Base-by-base conservation (phyloP, 139 green algal genomes). In the Coccomyxa sp. region DNA sequence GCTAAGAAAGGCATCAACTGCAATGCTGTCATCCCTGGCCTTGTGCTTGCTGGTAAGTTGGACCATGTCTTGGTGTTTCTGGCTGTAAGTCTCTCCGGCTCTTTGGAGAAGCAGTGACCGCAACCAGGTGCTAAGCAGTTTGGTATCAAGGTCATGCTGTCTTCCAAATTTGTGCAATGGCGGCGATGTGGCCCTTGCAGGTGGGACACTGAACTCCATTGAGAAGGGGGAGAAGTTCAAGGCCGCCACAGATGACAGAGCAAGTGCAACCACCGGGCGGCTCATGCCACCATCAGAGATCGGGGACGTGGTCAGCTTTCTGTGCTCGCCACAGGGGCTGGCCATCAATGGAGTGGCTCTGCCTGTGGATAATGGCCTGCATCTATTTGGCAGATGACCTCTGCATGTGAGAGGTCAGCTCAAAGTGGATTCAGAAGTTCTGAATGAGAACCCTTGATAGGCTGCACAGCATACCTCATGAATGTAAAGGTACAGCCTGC, bases 311-410 rank as follows among this genome's bases (percentile, higher is more conserved):
- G 73, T 69, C 55, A 54, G 39, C 39, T 77, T 77, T 22, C 29
- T 77, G 22, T 77, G 73, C 73, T 77, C 73, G 35, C 8, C 38
- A 37, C 54, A 41, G 39, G 40, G 40, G 12, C 64, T 39, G 8
- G 33, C 55, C 7, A 50, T 77, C 24, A 77, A 44, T 64, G 73
- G 73, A 4, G 38, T 77, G 39, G 37, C 39, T 14, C 31, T 77
- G 29, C 73, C 73, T 39, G 40, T 77, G 22, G 73, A 77, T 27
- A 54, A 54, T 69, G 73, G 73, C 22, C 40, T 77, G 39, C 73
- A 77, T 37, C n/a, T 77, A 22, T 64, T 64, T 64, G 50, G 50
- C 27, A 22, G 50, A 22, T 64, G 50, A 64, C 4, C n/a, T n/a
- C n/a, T n/a, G n/a, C n/a, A n/a, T n/a, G n/a, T n/a, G n/a, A n/a